A percentile compares a stretch with the other conserved stretches of the same genome.
Conservation (phyloP, 805 yeast species). For the Teunomyces panamensis region DNA sequence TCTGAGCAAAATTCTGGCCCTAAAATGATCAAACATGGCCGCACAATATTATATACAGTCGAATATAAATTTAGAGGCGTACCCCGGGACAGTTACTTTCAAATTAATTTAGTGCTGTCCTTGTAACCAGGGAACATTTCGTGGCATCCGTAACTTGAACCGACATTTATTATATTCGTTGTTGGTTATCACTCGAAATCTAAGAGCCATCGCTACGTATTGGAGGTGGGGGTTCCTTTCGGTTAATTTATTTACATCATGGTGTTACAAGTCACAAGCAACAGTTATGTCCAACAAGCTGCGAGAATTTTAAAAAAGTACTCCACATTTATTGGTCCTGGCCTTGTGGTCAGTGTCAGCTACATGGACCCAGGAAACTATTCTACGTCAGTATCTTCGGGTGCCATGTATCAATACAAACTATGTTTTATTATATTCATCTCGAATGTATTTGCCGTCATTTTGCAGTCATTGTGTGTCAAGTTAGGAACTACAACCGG, state of each 20-base stretch:
- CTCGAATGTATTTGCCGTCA: slow-evolving; percentile 81
- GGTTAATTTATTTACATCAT: background rate
- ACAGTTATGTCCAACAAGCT: background rate
- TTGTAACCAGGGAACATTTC: too few species aligned
- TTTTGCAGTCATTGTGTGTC: slow-evolving; percentile 78
- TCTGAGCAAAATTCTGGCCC: background rate
- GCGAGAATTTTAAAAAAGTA: slow-evolving; percentile 46
- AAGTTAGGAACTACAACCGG: slow-evolving; percentile 91
- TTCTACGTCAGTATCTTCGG: slow-evolving; percentile 85
- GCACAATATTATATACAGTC: too few species aligned
- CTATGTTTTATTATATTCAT: slow-evolving; percentile 68
- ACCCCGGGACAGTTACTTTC: too few species aligned
- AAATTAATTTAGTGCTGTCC: too few species aligned
- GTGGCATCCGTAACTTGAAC: too few species aligned
- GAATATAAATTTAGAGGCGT: too few species aligned
- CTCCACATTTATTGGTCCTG: slow-evolving; percentile 77
- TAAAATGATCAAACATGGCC: background rate
- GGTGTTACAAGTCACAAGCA: background rate
- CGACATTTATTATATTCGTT: too few species aligned
- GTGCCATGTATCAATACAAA: slow-evolving; percentile 73
- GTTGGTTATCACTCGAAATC: background rate
- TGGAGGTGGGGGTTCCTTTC: too few species aligned
- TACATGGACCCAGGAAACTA: slow-evolving; percentile 95
- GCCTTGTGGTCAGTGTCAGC: slow-evolving; percentile 83
- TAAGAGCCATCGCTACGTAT: too few species aligned